Base-by-base conservation (phyloP, 208 protist genomes). In the Tetramitus jugosus region DNA sequence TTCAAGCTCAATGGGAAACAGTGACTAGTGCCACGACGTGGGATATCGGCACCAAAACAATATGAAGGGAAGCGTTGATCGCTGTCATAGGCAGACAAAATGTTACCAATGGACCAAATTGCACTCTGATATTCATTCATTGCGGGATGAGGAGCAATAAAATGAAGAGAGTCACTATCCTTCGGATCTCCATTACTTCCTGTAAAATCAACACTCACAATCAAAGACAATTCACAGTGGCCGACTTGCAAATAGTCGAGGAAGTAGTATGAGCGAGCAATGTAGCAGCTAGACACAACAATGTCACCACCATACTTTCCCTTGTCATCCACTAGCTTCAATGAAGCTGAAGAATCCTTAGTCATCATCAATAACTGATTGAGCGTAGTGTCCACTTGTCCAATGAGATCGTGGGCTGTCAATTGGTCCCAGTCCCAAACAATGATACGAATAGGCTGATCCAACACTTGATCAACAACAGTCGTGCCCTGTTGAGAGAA, bases 1-100 rank as follows among this genome's bases (percentile, higher is more conserved):
- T 65, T 65, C 20, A n/a, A 29, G n/a, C 43, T 79, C 3, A 76
- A 56, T 52, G 78, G 46, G 61, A 81, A 81, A 52, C 78, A 81
- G 33, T 81, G 78, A n/a, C n/a, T 53, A 52, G 71, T 39, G 23
- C 78, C 77, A 49, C 76, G 68, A 10, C 0, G 31, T 14, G 82
- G 84, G 4, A 84, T 75, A 17, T 82, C 56, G 8, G 78, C 81
- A 2, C 84, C 85, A 76, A 87, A 87, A 3, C 84, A 82, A 56
- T 26, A 56, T 52, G 3, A 26, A 42, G 46, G 74, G 10, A 52
- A 43, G 0, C 29, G 4, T 42, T 60, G 33, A 20, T 81, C 78
- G 13, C 20, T 31, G 80, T 81, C 78, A 37, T 81, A 81, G 35
- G 40, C 29, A 43, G 33, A 31, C 3, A 81, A 43, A 10, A 81